These are phyloP conservation scores for Paraglomus brasilianum DNA, from an alignment of 192 early-diverging fungal genomes.

Conservation along the genomic window DNA sequence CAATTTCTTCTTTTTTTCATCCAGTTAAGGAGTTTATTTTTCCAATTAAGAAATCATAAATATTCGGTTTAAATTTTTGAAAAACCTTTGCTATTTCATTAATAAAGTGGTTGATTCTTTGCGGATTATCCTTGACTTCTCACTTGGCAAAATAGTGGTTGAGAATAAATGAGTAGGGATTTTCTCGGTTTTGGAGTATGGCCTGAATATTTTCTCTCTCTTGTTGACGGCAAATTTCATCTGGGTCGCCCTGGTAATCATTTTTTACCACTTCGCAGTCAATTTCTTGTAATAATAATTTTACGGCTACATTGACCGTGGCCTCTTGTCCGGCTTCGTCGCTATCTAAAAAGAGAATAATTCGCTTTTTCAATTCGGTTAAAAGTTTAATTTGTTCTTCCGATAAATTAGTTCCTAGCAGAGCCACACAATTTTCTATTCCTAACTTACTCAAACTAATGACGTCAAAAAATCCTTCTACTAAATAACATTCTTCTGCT, in stretches of 20 bases:
- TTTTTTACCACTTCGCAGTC: conserved; percentile 15
- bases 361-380: conserved; percentile 11
- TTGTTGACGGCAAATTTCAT: conserved; percentile 10
- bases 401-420: conserved; percentile 14
- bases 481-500: conserved; percentile 13
- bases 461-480: conserved; percentile 21
- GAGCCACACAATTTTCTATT: conserved; percentile 15
- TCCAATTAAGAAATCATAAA: conserved; percentile 6
- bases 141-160: conserved; percentile 15
- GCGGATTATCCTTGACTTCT: conserved; percentile 16
- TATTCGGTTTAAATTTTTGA: conserved; percentile 3
- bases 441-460: conserved; percentile 17
- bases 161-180: conserved; percentile 17
- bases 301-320: conserved; percentile 3
- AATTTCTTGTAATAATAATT: conserved; percentile 8
- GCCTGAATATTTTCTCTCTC: conserved; percentile 3
- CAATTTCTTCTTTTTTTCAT: conserved; percentile 16
- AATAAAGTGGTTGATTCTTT: conserved; percentile 15
- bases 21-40: conserved; percentile 11
- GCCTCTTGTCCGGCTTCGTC: conserved; percentile 6
- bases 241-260: conserved; percentile 12
- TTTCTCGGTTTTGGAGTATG: conserved; percentile 11
- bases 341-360: conserved; percentile 19
- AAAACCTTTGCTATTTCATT: conserved; percentile 7
- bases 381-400: conserved; percentile 15